Evolutionary conservation across 108 stramenopile genomes (phyloP).

Genomic region (Nitzschia inconspicua): DNA sequence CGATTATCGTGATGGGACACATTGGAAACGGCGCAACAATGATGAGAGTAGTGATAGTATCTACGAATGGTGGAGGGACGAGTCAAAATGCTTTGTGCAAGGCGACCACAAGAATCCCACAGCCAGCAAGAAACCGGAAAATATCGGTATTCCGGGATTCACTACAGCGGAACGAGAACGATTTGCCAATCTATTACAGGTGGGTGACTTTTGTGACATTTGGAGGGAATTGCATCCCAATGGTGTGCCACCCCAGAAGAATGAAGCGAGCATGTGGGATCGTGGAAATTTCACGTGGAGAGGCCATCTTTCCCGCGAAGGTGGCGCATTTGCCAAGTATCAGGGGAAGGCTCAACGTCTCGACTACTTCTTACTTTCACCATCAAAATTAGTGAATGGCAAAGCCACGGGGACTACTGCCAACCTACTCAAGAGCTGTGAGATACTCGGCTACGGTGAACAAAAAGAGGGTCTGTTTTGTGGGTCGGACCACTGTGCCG

Average conservation of each 20-base stretch:
- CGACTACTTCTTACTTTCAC: constrained; percentile 38
- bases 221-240: constrained; percentile 38
- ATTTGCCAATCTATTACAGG: constrained; percentile 15
- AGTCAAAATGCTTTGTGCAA: constrained; percentile 24
- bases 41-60: background rate
- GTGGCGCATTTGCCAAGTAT: constrained; percentile 3
- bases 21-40: constrained; percentile 15
- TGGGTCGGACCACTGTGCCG: constrained; percentile 42
- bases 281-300: constrained; percentile 38
- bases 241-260: constrained; percentile 4
- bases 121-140: background rate
- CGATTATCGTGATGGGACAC: constrained; percentile 31
- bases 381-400: background rate
- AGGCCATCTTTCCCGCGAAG: constrained; percentile 14
- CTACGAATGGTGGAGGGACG: constrained; percentile 40
- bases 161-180: constrained; percentile 33
- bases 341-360: constrained; percentile 39
- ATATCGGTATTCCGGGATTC: constrained; percentile 38
- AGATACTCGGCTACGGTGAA: constrained; percentile 37
- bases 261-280: constrained; percentile 10
- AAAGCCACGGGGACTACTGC: background rate
- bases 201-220: constrained; percentile 32
- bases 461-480: constrained; percentile 29
- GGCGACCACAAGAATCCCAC: constrained; percentile 5
- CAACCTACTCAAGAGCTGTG: constrained; percentile 11